phyloP scores from a whole-genome alignment of 2,329 filamentous ascomycete genomes.

The Ophiostoma himal-ulmi region DNA sequence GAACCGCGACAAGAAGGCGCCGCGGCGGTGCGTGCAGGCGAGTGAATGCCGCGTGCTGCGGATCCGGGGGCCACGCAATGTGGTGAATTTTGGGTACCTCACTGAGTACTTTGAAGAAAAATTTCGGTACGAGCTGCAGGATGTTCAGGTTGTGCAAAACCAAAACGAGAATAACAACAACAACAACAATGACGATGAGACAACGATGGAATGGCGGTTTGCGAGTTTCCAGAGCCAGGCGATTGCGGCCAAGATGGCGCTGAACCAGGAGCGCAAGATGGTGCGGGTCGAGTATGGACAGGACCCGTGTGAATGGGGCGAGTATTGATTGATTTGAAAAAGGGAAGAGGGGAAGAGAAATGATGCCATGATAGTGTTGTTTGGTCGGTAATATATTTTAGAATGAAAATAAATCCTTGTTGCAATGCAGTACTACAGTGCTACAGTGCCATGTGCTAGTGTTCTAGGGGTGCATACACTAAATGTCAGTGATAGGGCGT shows the following conservation, averaged over 20 bases:
- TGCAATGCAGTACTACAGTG: neutral
- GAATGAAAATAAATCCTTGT: neutral
- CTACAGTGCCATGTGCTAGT: neutral
- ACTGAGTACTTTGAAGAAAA: conserved; percentile 23
- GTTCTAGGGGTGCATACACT: neutral
- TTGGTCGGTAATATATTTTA: no score
- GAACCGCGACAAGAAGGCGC: conserved; percentile 26
- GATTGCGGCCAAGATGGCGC: conserved; percentile 27
- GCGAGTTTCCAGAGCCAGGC: conserved; percentile 27
- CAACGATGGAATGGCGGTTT: conserved; percentile 26
- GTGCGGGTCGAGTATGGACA: conserved; percentile 23
- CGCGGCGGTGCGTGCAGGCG: conserved; percentile 24
- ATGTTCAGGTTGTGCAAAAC: neutral
- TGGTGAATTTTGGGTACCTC: conserved; percentile 22
- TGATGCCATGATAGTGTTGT: no score
- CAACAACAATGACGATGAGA: neutral
- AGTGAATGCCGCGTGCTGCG: conserved; percentile 25
- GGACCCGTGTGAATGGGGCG: conserved; percentile 24
- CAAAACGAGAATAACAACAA: neutral
- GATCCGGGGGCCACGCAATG: conserved; percentile 22
- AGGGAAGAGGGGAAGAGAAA: no score
- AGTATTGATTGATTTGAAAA: neutral
- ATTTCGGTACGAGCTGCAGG: conserved; percentile 25
- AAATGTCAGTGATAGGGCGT: neutral
- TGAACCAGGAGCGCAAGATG: conserved; percentile 24